Percentiles rank a stretch among this genome's conserved stretches.
Evolutionary conservation across 768 basidiomycete genomes (phyloP).

Genomic region (Tricholoma flavovirens): DNA sequence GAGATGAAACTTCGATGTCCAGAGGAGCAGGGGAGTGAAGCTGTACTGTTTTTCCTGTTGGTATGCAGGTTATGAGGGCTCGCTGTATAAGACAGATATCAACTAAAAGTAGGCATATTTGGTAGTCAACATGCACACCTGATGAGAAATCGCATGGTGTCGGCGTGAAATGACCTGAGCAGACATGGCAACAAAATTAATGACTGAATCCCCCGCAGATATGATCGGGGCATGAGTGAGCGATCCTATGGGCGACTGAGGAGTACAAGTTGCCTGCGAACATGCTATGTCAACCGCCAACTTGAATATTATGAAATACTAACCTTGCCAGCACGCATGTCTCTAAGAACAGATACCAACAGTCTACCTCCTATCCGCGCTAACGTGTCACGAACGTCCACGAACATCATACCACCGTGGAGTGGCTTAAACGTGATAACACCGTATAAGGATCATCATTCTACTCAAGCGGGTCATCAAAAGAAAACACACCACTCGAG

Average conservation of each 20-base stretch:
- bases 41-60: slow-evolving; percentile 33
- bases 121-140: slow-evolving; percentile 32
- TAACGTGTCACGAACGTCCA: slow-evolving; percentile 48
- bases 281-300: neutral
- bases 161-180: slow-evolving; percentile 50
- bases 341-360: slow-evolving; percentile 64
- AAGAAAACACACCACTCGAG: slow-evolving; percentile 43
- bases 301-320: slow-evolving; percentile 6
- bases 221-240: slow-evolving; percentile 58
- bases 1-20: slow-evolving; percentile 1
- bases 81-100: slow-evolving; percentile 17
- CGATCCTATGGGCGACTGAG: slow-evolving; percentile 37
- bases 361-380: slow-evolving; percentile 62
- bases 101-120: neutral
- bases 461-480: neutral
- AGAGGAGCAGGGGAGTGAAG: slow-evolving; percentile 30
- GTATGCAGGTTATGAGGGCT: slow-evolving; percentile 28
- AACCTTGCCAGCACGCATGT: slow-evolving; percentile 55
- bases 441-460: neutral
- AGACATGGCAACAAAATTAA: slow-evolving; percentile 54
- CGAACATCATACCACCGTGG: slow-evolving; percentile 46
- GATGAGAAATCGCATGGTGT: slow-evolving; percentile 64
- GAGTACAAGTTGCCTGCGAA: slow-evolving; percentile 38
- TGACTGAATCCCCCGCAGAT: slow-evolving; percentile 39
- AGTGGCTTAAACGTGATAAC: slow-evolving; percentile 37